Conservation (phyloP, 148 eudicot species). For the Nepenthes mirabilis region DNA sequence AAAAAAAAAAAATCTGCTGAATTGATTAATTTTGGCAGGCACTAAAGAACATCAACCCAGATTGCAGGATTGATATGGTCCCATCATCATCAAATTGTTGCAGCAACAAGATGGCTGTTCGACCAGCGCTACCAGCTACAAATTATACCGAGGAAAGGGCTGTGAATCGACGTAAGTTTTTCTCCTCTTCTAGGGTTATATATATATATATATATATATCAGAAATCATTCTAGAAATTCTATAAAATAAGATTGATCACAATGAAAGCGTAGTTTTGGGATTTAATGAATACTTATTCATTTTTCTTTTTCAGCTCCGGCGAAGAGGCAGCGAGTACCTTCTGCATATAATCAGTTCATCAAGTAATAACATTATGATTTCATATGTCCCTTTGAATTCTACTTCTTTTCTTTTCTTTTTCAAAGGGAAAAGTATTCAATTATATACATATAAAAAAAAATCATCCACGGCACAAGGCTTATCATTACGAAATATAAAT, state of each 20-base stretch:
- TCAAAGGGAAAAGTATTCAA: too few relatives aligned
- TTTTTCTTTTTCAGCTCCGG: slow-evolving; percentile 52
- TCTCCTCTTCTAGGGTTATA: too few relatives aligned
- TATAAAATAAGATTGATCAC: neutral
- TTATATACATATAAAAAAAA: too few relatives aligned
- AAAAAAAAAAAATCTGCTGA: neutral
- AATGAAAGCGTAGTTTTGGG: neutral
- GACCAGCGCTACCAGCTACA: slow-evolving; percentile 19
- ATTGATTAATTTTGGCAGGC: slow-evolving; percentile 20
- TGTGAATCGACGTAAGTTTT: slow-evolving; percentile 50
- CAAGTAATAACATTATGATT: slow-evolving; percentile 31
- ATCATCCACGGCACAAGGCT: too few relatives aligned
- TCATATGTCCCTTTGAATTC: too few relatives aligned
- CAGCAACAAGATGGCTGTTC: slow-evolving; percentile 22
- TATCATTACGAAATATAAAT: too few relatives aligned
- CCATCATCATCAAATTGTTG: slow-evolving; percentile 41
- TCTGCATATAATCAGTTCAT: slow-evolving; percentile 94
- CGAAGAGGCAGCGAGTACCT: slow-evolving; percentile 95
- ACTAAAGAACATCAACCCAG: slow-evolving; percentile 25
- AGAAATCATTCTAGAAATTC: neutral
- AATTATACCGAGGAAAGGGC: slow-evolving; percentile 22
- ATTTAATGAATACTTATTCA: neutral
- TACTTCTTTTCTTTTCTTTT: too few relatives aligned
- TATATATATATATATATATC: neutral
- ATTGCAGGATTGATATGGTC: slow-evolving; percentile 39